Percentiles rank a stretch among this genome's conserved stretches.
phyloP scores from a whole-genome alignment of 2,329 filamentous ascomycete genomes.

The Fusarium concolor region DNA sequence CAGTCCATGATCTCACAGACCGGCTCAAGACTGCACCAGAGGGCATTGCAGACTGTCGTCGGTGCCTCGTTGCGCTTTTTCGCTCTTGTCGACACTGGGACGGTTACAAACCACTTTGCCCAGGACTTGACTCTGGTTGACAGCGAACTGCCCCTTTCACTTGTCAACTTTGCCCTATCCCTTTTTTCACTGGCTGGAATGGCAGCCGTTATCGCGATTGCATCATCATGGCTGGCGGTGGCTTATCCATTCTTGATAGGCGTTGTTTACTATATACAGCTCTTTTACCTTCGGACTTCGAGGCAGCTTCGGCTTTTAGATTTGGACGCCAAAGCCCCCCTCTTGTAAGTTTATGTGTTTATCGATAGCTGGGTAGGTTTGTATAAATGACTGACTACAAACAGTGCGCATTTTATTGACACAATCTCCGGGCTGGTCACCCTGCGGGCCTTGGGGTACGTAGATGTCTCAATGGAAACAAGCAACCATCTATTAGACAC shows the following conservation, averaged over 20 bases:
- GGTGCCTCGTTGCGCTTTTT: slow-evolving; percentile 49
- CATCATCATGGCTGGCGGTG: slow-evolving; percentile 57
- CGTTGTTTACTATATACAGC: slow-evolving; percentile 62
- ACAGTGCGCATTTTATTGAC: slow-evolving; percentile 62
- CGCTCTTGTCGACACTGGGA: slow-evolving; percentile 48
- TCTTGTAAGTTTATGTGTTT: slow-evolving; percentile 53
- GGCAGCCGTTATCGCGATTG: slow-evolving; percentile 47
- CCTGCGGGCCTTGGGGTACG: slow-evolving; percentile 62
- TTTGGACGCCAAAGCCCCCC: slow-evolving; percentile 67
- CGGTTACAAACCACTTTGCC: slow-evolving; percentile 52
- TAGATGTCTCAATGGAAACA: slow-evolving; percentile 27
- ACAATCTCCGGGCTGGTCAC: slow-evolving; percentile 65
- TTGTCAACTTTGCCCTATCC: slow-evolving; percentile 36
- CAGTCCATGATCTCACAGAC: slow-evolving; percentile 12
- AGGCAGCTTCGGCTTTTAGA: slow-evolving; percentile 69
- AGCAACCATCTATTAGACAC: slow-evolving; percentile 58
- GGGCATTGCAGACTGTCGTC: slow-evolving; percentile 11
- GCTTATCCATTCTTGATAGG: slow-evolving; percentile 60
- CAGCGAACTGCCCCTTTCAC: slow-evolving; percentile 48
- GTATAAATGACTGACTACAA: background rate
- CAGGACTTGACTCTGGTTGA: slow-evolving; percentile 55
- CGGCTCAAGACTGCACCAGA: slow-evolving; percentile 10
- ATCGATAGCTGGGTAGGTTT: too few species aligned
- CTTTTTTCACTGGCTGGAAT: background rate
- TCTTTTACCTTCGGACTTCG: slow-evolving; percentile 68